phyloP scores from a whole-genome alignment of 805 yeast species.

The Komagataella mondaviorum region DNA sequence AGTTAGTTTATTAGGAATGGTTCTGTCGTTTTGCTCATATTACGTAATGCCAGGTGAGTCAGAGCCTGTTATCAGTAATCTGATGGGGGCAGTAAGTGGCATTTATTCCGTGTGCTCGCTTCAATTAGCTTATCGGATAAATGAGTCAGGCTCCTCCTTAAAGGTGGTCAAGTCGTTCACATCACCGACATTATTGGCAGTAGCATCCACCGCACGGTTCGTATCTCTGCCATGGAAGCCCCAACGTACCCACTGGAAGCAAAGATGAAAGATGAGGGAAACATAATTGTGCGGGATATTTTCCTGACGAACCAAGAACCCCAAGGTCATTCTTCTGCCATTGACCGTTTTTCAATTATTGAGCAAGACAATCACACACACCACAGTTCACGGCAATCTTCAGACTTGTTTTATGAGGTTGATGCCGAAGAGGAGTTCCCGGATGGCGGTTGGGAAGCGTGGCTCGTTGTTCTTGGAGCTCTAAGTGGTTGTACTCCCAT shows the following conservation, averaged over 20 bases:
- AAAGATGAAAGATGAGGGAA: background rate
- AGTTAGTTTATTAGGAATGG: background rate
- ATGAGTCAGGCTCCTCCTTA: too few species aligned
- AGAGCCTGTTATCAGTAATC: background rate
- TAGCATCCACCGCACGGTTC: background rate
- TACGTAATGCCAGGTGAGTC: background rate
- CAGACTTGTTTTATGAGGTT: slow-evolving; percentile 1
- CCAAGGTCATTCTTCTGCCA: background rate
- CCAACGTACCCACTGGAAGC: background rate
- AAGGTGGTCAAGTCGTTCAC: too few species aligned
- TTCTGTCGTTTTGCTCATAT: too few species aligned
- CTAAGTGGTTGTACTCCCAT: slow-evolving; percentile 40
- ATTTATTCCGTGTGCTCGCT: background rate
- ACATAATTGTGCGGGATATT: background rate
- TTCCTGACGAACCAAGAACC: background rate
- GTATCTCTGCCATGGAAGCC: background rate
- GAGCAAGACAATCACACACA: background rate
- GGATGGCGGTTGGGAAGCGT: slow-evolving; percentile 49
- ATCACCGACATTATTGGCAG: too few species aligned
- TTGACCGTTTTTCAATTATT: background rate
- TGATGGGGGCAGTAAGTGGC: background rate
- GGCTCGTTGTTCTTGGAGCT: slow-evolving; percentile 42
- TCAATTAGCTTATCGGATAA: background rate
- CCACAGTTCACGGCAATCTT: background rate
- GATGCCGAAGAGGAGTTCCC: slow-evolving; percentile 23